Evolutionary conservation across 1,284 basidiomycete species (phyloP), one percentile per base, ranked within the genome.

Genomic region (Melampsora americana): DNA sequence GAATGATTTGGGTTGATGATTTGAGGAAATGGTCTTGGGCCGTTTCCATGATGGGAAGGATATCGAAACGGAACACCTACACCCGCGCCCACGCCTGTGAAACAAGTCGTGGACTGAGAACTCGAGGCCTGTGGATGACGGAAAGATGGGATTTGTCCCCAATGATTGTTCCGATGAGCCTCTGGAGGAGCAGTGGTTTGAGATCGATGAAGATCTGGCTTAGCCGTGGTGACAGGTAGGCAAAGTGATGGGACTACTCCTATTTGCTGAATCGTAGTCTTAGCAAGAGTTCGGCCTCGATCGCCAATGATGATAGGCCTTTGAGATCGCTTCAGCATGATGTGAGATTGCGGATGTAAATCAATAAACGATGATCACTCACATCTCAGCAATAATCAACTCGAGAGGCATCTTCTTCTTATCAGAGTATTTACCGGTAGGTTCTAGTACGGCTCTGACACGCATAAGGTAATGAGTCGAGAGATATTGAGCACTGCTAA

Each of bases 281-380:
- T 23, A 39, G 69, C 53, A 11, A 26, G 28, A 35, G 18, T 23
- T 30, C 39, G 35, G 28, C 60, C 32, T 18, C 69, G 26, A 70
- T 70, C 56, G 18, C 53, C 69, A 30, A 70, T 61, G 32, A 46
- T 70, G 11, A 70, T 16, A 28, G 50, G 69, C 16, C 50, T 60
- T 42, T 30, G 14, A 23, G 14, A 53, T 12, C 2, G 3, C 35
- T 35, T 35, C 35, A 35, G 35, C 35, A 4, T 35, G 50, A 53
- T 4, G 50, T 5, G 50, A 2, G 4, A 20, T 18, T 53, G 50
- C 23, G 14, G 50, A 23, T 20, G 23, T 5, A 53, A 53, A 53
- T 20, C 16, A 53, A 53, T 20, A 4, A 53, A 53, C 5, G 50
- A 23, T 18, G 14, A 53, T 18, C 12, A 53, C 50, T 53, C 50